Base-by-base conservation (phyloP, 192 early-diverging fungal genomes). In the Obelidium mucronatum region DNA sequence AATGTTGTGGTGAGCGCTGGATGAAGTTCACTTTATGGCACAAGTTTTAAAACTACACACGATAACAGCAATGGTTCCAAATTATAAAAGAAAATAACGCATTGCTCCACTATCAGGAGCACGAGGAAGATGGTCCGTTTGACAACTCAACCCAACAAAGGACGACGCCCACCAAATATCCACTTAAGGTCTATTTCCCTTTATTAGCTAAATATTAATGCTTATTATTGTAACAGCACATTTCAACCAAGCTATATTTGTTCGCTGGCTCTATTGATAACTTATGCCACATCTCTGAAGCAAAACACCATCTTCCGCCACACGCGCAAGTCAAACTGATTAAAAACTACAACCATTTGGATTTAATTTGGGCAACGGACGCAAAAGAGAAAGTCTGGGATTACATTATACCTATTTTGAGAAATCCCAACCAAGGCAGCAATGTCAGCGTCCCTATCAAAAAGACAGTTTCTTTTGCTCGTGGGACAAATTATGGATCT, bases 21-120 rank as follows among this genome's bases (percentile, higher is more conserved):
- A 92, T 72, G 97, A 96, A 76, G 73, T n/a, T n/a, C n/a, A n/a
- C n/a, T n/a, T n/a, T n/a, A n/a, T n/a, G 88, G 8, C 90, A 93
- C 4, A 87, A 89, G 15, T 97, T 96, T 73, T 90, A 91, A 75
- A 94, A 97, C n/a, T n/a, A n/a, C n/a, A n/a, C 73, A 94, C 96
- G 39, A 95, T 96, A 78, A 89, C 88, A 53, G 89, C 37, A 68
- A 56, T 81, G 81, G 87, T 90, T 64, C 31, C 68, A 76, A 65
- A 74, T 78, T 24, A 69, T 69, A 13, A 26, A 67, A 24, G 28
- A 40, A n/a, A 24, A 69, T n/a, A 69, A 34, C 67, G 8, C 67
- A 15, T 24, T 69, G 8, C 26, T 35, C 13, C 67, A 69, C 44
- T 69, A 69, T 30, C 11, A n/a, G 24, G 19, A 22, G 24, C 19